A percentile compares a stretch with the other conserved stretches of the same genome.
Evolutionary conservation across 192 early-diverging fungal species (phyloP).

Genomic region (Coemansia sp.): DNA sequence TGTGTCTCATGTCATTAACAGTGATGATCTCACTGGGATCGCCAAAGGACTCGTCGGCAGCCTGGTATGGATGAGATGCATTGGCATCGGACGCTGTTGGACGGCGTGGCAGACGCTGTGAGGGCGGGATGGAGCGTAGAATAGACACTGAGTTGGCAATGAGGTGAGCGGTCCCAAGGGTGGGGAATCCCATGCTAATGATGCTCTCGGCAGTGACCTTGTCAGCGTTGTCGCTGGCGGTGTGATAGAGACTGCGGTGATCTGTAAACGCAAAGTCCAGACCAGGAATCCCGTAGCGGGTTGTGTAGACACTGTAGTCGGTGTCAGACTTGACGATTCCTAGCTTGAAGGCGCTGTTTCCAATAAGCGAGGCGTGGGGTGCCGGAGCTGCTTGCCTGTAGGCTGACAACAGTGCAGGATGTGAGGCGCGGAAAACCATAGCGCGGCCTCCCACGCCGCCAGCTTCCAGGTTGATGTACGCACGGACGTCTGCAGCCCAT

Average conservation of each 20-base stretch:
- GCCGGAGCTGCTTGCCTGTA: conserved; percentile 40
- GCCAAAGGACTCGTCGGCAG: conserved; percentile 24
- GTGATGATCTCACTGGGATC: conserved; percentile 9
- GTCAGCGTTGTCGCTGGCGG: conserved; percentile 57
- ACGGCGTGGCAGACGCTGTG: conserved; percentile 27
- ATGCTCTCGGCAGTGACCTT: conserved; percentile 57
- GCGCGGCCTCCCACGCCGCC: conserved; percentile 72
- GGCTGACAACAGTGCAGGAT: conserved; percentile 40
- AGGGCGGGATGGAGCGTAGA: conserved; percentile 31
- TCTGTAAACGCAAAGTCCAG: conserved; percentile 69
- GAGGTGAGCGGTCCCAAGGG: conserved; percentile 49
- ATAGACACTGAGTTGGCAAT: conserved; percentile 53
- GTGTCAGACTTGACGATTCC: conserved; percentile 65
- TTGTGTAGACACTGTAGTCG: conserved; percentile 66
- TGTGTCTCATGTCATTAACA: conserved; percentile 9
- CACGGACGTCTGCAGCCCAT: conserved; percentile 64
- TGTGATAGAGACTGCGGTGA: conserved; percentile 66
- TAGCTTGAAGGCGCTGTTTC: conserved; percentile 63
- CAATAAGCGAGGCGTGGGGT: conserved; percentile 63
- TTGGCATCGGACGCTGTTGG: neutral
- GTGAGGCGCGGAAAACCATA: conserved; percentile 63
- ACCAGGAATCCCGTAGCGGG: conserved; percentile 59
- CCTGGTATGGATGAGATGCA: conserved; percentile 1
- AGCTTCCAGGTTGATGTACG: conserved; percentile 71
- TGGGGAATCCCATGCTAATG: conserved; percentile 67